Evolutionary conservation across 495 filamentous ascomycete species (phyloP).

Genomic region (Bacidia gigantensis): DNA sequence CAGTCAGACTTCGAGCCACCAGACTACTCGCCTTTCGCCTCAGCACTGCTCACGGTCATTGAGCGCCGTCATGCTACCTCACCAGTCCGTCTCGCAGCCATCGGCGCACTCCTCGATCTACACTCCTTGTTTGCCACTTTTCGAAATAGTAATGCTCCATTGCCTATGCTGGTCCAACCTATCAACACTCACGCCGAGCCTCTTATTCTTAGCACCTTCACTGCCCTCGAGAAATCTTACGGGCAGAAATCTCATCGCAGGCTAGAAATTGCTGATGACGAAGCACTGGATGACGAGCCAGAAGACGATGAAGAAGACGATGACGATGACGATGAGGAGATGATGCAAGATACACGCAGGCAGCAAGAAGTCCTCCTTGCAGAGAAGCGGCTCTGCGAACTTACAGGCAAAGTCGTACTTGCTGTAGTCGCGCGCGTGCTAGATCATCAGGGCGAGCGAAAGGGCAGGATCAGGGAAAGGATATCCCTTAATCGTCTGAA

Average conservation of each 20-base stretch:
- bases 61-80: constrained; percentile 43
- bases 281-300: constrained; percentile 43
- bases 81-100: constrained; percentile 59
- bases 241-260: constrained; percentile 53
- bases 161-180: constrained; percentile 50
- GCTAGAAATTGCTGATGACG: constrained; percentile 57
- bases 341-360: constrained; percentile 35
- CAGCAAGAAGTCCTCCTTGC: constrained; percentile 45
- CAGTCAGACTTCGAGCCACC: constrained; percentile 25
- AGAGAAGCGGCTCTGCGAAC: constrained; percentile 71
- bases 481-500: constrained; percentile 51
- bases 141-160: constrained; percentile 25
- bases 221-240: constrained; percentile 55
- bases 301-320: constrained; percentile 37
- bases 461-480: constrained; percentile 44
- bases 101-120: constrained; percentile 63
- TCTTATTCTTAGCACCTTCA: constrained; percentile 59
- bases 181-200: constrained; percentile 42
- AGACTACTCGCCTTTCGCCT: constrained; percentile 40
- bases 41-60: constrained; percentile 52
- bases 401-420: constrained; percentile 70
- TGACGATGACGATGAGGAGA: constrained; percentile 26
- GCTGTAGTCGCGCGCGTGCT: constrained; percentile 59
- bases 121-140: constrained; percentile 67
- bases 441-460: constrained; percentile 34